Percentiles rank a stretch among this genome's conserved stretches.
These are phyloP conservation scores for Metschnikowia sp. DNA, from an alignment of 805 yeast species.

Conservation along the genomic window DNA sequence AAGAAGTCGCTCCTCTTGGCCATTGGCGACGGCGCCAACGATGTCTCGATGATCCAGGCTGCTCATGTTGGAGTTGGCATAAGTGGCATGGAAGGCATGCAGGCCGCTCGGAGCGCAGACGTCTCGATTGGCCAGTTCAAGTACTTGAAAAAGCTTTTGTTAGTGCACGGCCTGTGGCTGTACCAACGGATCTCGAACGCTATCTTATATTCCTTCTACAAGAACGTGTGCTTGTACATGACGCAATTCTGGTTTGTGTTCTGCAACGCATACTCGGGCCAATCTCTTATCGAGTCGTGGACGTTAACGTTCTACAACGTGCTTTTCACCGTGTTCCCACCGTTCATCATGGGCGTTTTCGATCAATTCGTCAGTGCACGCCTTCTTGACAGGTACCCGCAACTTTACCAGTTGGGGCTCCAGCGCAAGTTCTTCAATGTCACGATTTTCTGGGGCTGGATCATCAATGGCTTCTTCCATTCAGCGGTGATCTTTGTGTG, in stretches of 20 bases:
- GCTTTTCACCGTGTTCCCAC: constrained; percentile 90
- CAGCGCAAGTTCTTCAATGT: constrained; percentile 85
- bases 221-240: constrained; percentile 93
- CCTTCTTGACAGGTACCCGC: constrained; percentile 87
- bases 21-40: constrained; percentile 99
- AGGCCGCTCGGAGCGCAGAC: constrained; percentile 98
- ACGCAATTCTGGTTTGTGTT: constrained; percentile 98
- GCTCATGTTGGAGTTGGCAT: constrained; percentile 99
- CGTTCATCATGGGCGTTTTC: constrained; percentile 92
- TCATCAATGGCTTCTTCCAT: constrained; percentile 90
- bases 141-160: constrained; percentile 71
- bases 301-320: constrained; percentile 94
- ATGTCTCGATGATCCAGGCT: constrained; percentile 98
- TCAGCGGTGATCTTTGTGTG: constrained; percentile 81
- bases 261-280: constrained; percentile 89
- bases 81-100: constrained; percentile 99
- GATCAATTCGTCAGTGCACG: constrained; percentile 95
- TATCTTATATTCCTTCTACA: constrained; percentile 90
- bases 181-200: constrained; percentile 93
- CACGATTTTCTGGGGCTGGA: constrained; percentile 96
- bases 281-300: constrained; percentile 96
- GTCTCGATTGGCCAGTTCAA: constrained; percentile 94
- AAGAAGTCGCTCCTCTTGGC: constrained; percentile 76
- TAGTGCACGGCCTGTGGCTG: constrained; percentile 98
- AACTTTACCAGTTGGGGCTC: constrained; percentile 87